Conservation (phyloP, 139 green algal genomes). For the Coelastrella sp. region DNA sequence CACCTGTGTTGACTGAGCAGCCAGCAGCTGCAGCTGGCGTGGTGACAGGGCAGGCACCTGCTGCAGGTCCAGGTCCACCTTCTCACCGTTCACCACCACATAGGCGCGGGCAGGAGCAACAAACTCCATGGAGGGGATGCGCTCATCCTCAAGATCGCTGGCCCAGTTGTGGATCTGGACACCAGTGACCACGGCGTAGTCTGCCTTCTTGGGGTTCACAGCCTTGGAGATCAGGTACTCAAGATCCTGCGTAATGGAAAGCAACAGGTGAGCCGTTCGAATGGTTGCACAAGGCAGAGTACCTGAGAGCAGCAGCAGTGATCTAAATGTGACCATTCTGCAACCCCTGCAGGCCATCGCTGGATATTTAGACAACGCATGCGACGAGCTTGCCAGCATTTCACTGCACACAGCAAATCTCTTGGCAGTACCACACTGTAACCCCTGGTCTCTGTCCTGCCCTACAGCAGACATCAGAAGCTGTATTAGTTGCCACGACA, state of each 20-base stretch:
- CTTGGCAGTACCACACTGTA: too few relatives aligned
- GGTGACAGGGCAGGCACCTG: conserved; percentile 58
- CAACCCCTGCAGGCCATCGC: too few relatives aligned
- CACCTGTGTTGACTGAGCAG: conserved; percentile 33
- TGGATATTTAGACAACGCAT: too few relatives aligned
- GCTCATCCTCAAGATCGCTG: conserved; percentile 58
- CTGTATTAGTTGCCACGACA: too few relatives aligned
- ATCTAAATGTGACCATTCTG: too few relatives aligned
- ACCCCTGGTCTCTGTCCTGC: too few relatives aligned
- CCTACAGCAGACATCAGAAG: too few relatives aligned
- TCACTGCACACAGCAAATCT: too few relatives aligned
- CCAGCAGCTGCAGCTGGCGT: conserved; percentile 63
- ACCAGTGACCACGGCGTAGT: conserved; percentile 90
- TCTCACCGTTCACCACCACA: conserved; percentile 80
- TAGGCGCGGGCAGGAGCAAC: conserved; percentile 74
- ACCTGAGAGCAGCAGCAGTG: background rate
- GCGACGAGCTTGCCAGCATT: too few relatives aligned
- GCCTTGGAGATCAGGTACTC: conserved; percentile 88
- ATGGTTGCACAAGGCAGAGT: too few relatives aligned
- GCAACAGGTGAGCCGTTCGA: too few relatives aligned
- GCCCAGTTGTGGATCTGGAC: conserved; percentile 92
- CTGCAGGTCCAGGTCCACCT: conserved; percentile 78
- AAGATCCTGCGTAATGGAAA: conserved; percentile 88
- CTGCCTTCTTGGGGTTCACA: conserved; percentile 81
- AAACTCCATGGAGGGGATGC: conserved; percentile 77